These are phyloP conservation scores for Fusarium succisae DNA, from an alignment of 2,329 filamentous ascomycete genomes.

Conservation along the genomic window DNA sequence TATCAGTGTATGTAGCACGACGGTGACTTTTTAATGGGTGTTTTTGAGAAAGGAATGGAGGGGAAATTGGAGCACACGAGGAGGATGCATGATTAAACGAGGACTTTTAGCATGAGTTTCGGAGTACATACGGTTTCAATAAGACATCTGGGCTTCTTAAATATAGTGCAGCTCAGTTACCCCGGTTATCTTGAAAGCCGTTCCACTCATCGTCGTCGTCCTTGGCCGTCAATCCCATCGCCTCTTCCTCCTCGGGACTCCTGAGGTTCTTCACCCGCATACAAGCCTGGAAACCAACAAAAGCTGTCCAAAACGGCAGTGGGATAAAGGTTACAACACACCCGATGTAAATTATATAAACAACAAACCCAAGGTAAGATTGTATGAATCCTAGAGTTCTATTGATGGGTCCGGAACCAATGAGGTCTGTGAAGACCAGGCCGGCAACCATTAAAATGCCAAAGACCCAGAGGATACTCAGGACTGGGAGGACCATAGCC, in stretches of 20 bases:
- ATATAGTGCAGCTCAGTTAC: not conserved
- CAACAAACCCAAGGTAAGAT: not conserved
- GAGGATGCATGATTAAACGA: conserved; percentile 10
- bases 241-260: conserved; percentile 17
- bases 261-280: conserved; percentile 18
- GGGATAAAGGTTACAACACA: not conserved
- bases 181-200: conserved; percentile 17
- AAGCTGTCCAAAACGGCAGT: conserved; percentile 27
- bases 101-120: conserved; percentile 6
- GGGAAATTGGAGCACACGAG: not conserved
- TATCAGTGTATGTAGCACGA: conserved; percentile 24
- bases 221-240: conserved; percentile 9
- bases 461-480: conserved; percentile 28
- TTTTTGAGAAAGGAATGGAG: not conserved
- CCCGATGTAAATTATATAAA: not conserved
- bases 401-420: conserved; percentile 1
- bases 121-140: conserved; percentile 11
- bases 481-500: conserved; percentile 25
- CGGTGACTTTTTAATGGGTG: not conserved
- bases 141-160: not conserved
- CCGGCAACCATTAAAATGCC: conserved; percentile 1
- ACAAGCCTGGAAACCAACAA: conserved; percentile 18
- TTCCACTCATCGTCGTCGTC: conserved; percentile 12
- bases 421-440: conserved; percentile 7
- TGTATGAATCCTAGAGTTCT: not conserved